Base-by-base conservation (phyloP, 176 grass and related monocot genomes). In the Secale cereale region DNA sequence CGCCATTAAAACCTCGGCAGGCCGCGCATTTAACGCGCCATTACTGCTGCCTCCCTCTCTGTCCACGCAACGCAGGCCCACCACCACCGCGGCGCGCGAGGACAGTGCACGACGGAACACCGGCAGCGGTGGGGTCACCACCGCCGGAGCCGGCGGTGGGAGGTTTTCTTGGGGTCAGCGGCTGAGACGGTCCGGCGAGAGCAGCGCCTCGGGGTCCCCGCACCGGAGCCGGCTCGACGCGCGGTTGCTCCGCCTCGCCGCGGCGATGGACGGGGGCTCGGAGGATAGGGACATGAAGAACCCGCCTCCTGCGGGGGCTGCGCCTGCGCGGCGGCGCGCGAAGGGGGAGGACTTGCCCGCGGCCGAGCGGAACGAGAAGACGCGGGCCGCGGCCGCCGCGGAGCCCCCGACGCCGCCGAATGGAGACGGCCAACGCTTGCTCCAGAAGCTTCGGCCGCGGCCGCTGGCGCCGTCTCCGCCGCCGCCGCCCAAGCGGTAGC, bases 401-500 rank as follows among this genome's bases (percentile, higher is more conserved):
- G 90, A 87, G 3, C 79, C 81, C 0, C 82, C 73, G 6, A 59
- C 78, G 8, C 87, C 87, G 15, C 81, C 80, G 88, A 95, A 98
- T 1, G 97, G 97, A 28, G 97, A 98, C 16, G 91, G 87, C 89
- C 85, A 98, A 5, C 93, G 97, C 88, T 98, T 98, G 89, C 97
- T 98, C 97, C 97, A 98, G 86, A 98, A 95, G 64, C 89, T 87
- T 12, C 82, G 74, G 27, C 86, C 46, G 14, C 79, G 56, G 10
- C 25, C 68, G 4, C 73, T 45, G 14, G 17, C 41, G 52, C 16
- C 77, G 11, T 14, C 86, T 3, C 4, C 87, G 37, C 30, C 92
- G 33, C 72, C 89, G 77, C 7, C 22, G 70, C 37, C 40, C n/a
- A 69, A 7, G n/a, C 92, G 90, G 82, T 76, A 94, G 35, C 78